Conservation (phyloP, 345 rosid species). For the Linum usitatissimum region DNA sequence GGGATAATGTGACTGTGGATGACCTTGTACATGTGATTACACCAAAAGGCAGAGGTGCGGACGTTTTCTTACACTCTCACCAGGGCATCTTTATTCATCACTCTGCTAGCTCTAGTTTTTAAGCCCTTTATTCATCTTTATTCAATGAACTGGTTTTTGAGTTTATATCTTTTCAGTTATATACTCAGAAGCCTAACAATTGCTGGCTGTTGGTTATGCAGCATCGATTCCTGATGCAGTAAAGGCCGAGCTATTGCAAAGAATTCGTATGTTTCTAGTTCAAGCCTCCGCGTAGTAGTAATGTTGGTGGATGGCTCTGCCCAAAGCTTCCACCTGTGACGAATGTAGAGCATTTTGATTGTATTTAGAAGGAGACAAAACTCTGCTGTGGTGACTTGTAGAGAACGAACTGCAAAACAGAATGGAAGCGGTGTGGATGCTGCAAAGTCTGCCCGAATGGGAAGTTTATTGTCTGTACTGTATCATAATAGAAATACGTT, state of each 20-base stretch:
- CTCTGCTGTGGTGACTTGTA: no score
- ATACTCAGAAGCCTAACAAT: not conserved
- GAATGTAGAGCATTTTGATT: no score
- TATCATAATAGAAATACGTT: no score
- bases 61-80: not conserved
- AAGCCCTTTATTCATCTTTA: not conserved
- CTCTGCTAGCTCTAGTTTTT: not conserved
- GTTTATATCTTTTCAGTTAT: not conserved
- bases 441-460: no score
- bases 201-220: slow-evolving; percentile 16
- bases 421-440: no score
- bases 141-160: not conserved
- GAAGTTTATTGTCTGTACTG: no score
- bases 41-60: slow-evolving; percentile 74
- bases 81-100: not conserved
- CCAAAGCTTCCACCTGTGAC: no score
- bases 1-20: slow-evolving; percentile 66
- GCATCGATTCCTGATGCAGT: slow-evolving; percentile 62
- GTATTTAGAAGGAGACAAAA: no score
- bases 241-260: slow-evolving; percentile 59
- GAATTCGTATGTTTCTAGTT: slow-evolving; percentile 42
- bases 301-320: no score
- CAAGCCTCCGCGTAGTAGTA: slow-evolving; percentile 26
- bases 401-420: no score
- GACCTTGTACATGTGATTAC: slow-evolving; percentile 68